phyloP scores from a whole-genome alignment of 2,329 filamentous ascomycete genomes.

The Cladophialophora bantiana region DNA sequence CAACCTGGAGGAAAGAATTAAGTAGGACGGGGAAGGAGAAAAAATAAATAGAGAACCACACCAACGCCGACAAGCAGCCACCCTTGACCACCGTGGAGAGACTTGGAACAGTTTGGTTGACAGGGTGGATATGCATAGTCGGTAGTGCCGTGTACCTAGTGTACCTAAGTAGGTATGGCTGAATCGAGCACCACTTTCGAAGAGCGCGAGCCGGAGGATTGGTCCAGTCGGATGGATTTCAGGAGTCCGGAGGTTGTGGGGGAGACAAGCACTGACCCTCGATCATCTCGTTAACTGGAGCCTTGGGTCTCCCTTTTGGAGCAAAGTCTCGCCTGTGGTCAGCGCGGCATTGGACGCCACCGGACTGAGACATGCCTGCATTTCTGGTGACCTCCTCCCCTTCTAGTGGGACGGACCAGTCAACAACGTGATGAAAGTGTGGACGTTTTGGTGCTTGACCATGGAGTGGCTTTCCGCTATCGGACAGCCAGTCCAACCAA shows the following conservation, averaged over 20 bases:
- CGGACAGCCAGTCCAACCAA: background rate
- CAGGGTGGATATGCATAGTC: background rate
- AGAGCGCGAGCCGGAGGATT: background rate
- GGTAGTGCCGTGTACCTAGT: background rate
- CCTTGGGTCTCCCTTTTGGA: background rate
- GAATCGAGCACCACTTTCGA: background rate
- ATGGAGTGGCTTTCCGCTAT: background rate
- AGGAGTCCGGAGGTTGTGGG: conserved; percentile 26
- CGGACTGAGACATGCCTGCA: conserved; percentile 8
- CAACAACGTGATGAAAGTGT: background rate
- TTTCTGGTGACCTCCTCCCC: background rate
- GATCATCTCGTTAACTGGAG: conserved; percentile 13
- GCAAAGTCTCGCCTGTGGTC: background rate
- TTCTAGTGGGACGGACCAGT: background rate
- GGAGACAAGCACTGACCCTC: conserved; percentile 8
- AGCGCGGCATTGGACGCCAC: conserved; percentile 5
- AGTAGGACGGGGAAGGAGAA: background rate
- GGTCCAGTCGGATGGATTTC: conserved; percentile 15
- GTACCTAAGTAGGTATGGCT: background rate
- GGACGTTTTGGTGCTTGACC: background rate
- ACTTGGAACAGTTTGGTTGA: background rate
- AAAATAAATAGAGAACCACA: background rate
- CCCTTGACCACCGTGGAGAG: background rate
- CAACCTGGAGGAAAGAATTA: background rate
- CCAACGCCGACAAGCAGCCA: background rate